phyloP scores from a whole-genome alignment of 495 filamentous ascomycete genomes.

The Penicillium paxilli region DNA sequence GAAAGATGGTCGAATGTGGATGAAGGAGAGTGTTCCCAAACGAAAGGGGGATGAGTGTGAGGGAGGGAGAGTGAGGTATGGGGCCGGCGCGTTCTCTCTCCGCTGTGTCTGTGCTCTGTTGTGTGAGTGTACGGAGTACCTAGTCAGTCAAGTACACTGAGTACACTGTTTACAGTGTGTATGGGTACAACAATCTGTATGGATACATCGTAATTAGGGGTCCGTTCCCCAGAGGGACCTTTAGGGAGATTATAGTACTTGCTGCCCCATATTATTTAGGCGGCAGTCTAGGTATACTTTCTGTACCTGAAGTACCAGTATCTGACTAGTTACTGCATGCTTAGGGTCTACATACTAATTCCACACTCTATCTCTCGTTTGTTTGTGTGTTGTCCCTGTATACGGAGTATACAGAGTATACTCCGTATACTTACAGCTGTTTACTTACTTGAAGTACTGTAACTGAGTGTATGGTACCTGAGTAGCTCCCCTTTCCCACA shows the following conservation, averaged over 20 bases:
- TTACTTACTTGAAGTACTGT: too few relatives aligned
- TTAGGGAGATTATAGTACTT: not conserved
- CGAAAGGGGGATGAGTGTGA: not conserved
- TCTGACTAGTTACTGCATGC: too few relatives aligned
- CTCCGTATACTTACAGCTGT: not conserved
- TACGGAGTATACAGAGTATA: not conserved
- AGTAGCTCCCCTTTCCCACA: too few relatives aligned
- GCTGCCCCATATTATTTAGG: not conserved
- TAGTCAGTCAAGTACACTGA: not conserved
- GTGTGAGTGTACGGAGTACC: not conserved
- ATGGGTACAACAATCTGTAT: too few relatives aligned
- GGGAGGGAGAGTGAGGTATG: too few relatives aligned
- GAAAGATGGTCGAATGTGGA: not conserved
- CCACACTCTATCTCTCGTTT: not conserved
- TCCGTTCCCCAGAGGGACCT: constrained; percentile 4
- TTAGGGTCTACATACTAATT: too few relatives aligned
- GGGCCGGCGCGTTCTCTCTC: too few relatives aligned
- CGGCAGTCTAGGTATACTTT: too few relatives aligned
- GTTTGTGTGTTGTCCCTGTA: not conserved
- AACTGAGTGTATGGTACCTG: too few relatives aligned
- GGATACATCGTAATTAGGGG: not conserved
- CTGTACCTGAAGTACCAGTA: not conserved
- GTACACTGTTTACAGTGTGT: too few relatives aligned
- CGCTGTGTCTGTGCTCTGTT: too few relatives aligned
- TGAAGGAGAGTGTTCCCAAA: constrained; percentile 1